Base-by-base conservation (phyloP, 129 eudicot species). In the Helianthus tuberosus region DNA sequence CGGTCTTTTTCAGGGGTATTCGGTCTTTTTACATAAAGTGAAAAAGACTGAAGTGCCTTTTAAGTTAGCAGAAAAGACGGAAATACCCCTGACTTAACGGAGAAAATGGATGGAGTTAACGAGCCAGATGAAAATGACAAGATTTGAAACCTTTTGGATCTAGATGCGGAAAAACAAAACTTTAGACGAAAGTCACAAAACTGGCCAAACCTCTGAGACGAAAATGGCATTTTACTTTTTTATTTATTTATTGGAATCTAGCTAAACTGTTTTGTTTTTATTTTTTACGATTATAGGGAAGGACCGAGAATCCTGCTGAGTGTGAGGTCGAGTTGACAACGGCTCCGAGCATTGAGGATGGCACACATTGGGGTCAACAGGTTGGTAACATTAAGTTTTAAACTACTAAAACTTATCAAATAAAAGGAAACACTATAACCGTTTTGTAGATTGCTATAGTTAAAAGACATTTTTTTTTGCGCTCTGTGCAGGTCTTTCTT, bases 301-400 rank as follows among this genome's bases (percentile, higher is more conserved):
- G 90, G 39, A 66, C 43, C 49, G 91, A 81, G 78, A 85, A 83
- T 84, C 97, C 92, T 44, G 97, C 97, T 47, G 86, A 85, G 69
- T 64, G 83, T 55, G 92, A 83, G 61, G 76, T 95, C 5, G 96
- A 85, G 89, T 80, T 95, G 89, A 79, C 97, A n/a, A 95, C 99
- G 66, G 99, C 93, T 67, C 99, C 97, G 2, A 85, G 86, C 55
- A 64, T 77, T 64, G 77, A 89, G 60, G 63, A 39, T 48, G 73
- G 88, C 76, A 95, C 99, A 5, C 99, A 95, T 66, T 95, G 99
- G 99, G 99, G 99, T 27, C 99, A 95, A 81, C 99, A 95, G 97
- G 99, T 95, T 73, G 20, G 85, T 77, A 65, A 47, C 25, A 55
- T 6, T 59, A 27, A 25, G 64, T 59, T 27, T 35, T 49, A 16